These are phyloP conservation scores for Calocybe gambosa DNA, from an alignment of 1,284 basidiomycete species.

Conservation along the genomic window DNA sequence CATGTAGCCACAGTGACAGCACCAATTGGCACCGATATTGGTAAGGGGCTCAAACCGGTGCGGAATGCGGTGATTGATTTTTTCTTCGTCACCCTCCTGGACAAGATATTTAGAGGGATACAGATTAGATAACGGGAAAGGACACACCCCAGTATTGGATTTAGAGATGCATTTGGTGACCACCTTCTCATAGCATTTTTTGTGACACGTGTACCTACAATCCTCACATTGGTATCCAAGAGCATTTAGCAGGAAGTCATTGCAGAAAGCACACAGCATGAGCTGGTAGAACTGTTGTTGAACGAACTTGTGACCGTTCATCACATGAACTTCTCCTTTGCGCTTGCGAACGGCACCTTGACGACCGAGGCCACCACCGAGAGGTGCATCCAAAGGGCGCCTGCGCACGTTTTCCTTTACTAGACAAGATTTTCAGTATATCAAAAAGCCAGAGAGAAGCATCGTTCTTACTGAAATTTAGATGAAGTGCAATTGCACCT, in stretches of 20 bases:
- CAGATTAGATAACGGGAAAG: slow-evolving; percentile 4
- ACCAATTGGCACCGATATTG: slow-evolving; percentile 98
- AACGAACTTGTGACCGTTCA: slow-evolving; percentile 99
- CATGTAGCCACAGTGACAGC: slow-evolving; percentile 99
- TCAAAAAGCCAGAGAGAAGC: neutral
- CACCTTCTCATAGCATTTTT: slow-evolving; percentile 98
- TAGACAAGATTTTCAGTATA: slow-evolving; percentile 27
- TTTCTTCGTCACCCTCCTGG: slow-evolving; percentile 94
- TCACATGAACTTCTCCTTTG: slow-evolving; percentile 97
- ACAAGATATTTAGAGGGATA: neutral
- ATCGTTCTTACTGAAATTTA: slow-evolving; percentile 79
- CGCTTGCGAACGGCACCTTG: slow-evolving; percentile 98
- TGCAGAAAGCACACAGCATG: slow-evolving; percentile 97
- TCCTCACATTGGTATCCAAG: slow-evolving; percentile 99
- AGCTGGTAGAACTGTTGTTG: slow-evolving; percentile 98
- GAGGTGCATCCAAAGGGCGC: slow-evolving; percentile 83
- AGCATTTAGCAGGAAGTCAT: slow-evolving; percentile 95
- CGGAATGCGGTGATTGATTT: slow-evolving; percentile 98
- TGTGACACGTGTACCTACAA: slow-evolving; percentile 98
- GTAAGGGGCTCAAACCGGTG: slow-evolving; percentile 98
- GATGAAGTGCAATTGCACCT: slow-evolving; percentile 81
- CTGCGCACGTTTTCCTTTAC: slow-evolving; percentile 97
- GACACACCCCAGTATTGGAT: slow-evolving; percentile 84
- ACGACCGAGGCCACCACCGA: slow-evolving; percentile 86
- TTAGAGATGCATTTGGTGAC: slow-evolving; percentile 99